Evolutionary conservation across 345 rosid genomes (phyloP).

Genomic region (Luvunga scandens): DNA sequence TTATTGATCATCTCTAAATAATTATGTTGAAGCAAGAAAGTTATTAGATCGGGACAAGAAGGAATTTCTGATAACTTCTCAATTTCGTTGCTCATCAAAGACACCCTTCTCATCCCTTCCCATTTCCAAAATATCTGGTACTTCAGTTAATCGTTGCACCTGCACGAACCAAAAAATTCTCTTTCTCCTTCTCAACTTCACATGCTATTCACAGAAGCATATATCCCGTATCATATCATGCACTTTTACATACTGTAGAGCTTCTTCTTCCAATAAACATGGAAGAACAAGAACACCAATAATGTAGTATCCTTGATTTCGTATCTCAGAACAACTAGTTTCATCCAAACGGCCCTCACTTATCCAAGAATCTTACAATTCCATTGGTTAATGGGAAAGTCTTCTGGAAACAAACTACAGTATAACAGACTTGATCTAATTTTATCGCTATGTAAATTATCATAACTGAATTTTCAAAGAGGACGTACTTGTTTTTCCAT

Average conservation of each 20-base stretch:
- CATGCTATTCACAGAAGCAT: too few species aligned
- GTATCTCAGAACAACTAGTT: too few species aligned
- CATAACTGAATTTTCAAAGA: background rate
- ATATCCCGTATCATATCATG: background rate
- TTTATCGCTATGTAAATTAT: background rate
- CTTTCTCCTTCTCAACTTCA: too few species aligned
- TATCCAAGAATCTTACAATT: background rate
- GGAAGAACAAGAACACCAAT: too few species aligned
- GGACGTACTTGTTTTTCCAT: background rate
- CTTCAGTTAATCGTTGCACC: too few species aligned
- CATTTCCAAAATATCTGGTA: too few species aligned
- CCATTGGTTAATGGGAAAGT: background rate
- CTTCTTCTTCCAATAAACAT: too few species aligned
- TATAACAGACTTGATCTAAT: slow-evolving; percentile 12
- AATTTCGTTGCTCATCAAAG: background rate
- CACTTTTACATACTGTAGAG: too few species aligned
- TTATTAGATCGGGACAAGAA: background rate
- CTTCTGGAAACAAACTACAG: slow-evolving; percentile 6
- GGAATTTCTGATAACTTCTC: background rate
- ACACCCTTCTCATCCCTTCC: slow-evolving; percentile 4
- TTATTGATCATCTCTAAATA: background rate
- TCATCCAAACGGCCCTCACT: background rate
- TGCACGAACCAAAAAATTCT: too few species aligned
- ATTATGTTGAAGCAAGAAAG: background rate
- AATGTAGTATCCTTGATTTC: too few species aligned